These are phyloP conservation scores for Hyaloscypha finlandica DNA, from an alignment of 495 filamentous ascomycete species.

Conservation along the genomic window DNA sequence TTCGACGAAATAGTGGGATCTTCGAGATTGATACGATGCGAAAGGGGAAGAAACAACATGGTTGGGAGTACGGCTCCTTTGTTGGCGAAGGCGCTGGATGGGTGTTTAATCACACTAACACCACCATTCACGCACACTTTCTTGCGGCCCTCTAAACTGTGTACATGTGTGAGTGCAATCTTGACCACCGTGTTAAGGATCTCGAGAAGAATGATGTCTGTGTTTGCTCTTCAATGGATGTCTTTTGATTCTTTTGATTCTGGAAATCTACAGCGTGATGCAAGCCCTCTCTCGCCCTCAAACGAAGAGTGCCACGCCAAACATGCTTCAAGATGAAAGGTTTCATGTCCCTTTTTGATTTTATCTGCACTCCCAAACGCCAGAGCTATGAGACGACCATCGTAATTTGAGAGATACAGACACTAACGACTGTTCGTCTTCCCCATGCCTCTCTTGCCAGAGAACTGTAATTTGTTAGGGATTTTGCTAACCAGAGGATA, in stretches of 20 bases:
- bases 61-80: no score
- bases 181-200: no score
- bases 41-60: no score
- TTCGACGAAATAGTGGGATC: no score
- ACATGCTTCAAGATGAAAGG: neutral
- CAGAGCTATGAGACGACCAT: neutral
- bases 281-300: neutral
- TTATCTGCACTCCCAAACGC: neutral
- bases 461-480: slow-evolving; percentile 47
- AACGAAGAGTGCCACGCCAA: neutral
- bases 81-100: no score
- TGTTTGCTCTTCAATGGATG: no score
- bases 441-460: slow-evolving; percentile 61
- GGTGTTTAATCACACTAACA: no score
- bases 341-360: neutral
- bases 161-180: no score
- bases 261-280: neutral
- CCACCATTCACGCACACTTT: no score
- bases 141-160: no score
- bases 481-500: neutral
- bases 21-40: no score
- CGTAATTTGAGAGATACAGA: neutral
- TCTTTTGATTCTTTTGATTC: neutral
- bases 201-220: no score
- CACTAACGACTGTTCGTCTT: slow-evolving; percentile 52